Evolutionary conservation across 2,329 filamentous ascomycete species (phyloP), one percentile per base, ranked within the genome.

Genomic region (Colletotrichum sp.): DNA sequence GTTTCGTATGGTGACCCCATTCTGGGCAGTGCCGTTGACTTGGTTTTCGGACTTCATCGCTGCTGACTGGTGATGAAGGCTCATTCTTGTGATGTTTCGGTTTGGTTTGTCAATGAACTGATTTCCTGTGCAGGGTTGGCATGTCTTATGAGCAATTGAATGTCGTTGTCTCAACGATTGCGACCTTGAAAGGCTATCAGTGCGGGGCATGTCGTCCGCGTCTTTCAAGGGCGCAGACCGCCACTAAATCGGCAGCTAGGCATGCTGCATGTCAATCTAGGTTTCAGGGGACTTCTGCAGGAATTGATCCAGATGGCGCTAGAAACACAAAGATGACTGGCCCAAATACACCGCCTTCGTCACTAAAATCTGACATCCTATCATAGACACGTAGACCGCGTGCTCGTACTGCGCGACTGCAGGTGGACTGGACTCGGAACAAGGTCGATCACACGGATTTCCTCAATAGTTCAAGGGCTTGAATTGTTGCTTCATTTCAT

Each of bases 1-100:
- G 8, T 59, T 68, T 12, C 79, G 70, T 12, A 76, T 39, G 5
- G 26, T 65, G n/a, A 78, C 64, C 2, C 63, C n/a, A 10, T 28
- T 30, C 1, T 10, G 7, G 7, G n/a, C 6, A 18, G 24, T 15
- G 28, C 18, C 44, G 28, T 15, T 36, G 15, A 28, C 24, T 9
- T 26, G 8, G n/a, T 4, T 52, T 30, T 49, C 39, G 6, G 16
- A n/a, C 21, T 52, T 49, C 63, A 66, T 66, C 6, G 5, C 9
- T 18, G 3, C 10, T 36, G 8, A 4, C 8, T 39, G 15, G 8
- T 1, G 16, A 12, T 62, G 0, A 15, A 36, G 34, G 34, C 34
- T 36, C 34, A 16, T 16, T 16, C 13, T 36, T 36, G 34, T 8
- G 1, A 36, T 16, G 34, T 4, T 36, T 3, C 3, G n/a, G 1